Evolutionary conservation across 352 stramenopile species (phyloP).

Genomic region (Pythium utonaiense): DNA sequence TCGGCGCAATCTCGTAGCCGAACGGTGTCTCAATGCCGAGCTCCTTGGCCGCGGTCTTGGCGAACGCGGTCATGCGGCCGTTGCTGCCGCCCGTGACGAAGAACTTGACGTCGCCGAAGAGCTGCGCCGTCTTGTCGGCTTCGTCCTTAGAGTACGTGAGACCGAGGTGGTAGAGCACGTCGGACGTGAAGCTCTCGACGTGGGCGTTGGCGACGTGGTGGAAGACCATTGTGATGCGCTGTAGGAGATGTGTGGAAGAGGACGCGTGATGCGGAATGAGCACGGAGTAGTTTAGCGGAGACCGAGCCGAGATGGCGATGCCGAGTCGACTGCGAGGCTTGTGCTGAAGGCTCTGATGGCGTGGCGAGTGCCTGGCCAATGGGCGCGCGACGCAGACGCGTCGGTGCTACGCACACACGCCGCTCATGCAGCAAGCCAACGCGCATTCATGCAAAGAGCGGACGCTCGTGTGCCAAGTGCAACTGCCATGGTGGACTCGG

Average conservation of each 20-base stretch:
- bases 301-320: no score
- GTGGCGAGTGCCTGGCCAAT: no score
- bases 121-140: slow-evolving; percentile 29
- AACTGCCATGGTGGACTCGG: not conserved
- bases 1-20: slow-evolving; percentile 54
- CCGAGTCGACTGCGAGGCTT: no score
- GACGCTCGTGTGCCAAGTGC: not conserved
- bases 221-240: slow-evolving; percentile 1
- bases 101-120: slow-evolving; percentile 75
- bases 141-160: slow-evolving; percentile 52
- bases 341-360: not conserved
- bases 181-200: slow-evolving; percentile 43
- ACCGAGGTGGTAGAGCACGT: slow-evolving; percentile 76
- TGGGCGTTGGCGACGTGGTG: slow-evolving; percentile 61
- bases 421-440: not conserved
- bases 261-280: not conserved
- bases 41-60: slow-evolving; percentile 41
- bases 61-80: slow-evolving; percentile 74
- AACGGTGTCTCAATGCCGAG: slow-evolving; percentile 53
- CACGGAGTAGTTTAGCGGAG: no score
- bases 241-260: not conserved
- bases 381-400: not conserved
- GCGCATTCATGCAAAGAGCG: not conserved
- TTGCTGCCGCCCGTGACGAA: slow-evolving; percentile 68
- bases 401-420: not conserved